Base-by-base conservation (phyloP, 192 early-diverging fungal genomes). In the Backusella liffmaniae region DNA sequence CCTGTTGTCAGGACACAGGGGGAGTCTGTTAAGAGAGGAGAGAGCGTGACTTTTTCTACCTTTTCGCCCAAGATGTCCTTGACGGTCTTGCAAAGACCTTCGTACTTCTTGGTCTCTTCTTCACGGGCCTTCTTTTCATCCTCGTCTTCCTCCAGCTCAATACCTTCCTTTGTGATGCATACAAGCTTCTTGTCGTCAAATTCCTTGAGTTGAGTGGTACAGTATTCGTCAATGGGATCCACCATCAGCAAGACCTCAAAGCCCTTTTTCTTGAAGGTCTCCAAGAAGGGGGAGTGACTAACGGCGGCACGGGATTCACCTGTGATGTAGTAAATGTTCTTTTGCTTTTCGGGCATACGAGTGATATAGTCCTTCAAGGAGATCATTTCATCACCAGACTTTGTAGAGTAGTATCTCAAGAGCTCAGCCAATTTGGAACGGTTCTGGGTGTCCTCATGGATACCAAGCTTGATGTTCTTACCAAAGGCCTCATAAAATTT, bases 311-410 rank as follows among this genome's bases (percentile, higher is more conserved):
- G 91, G 79, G 93, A 95, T 89, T 98, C 96, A 73, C 96, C 97
- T 68, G 97, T 98, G 90, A 98, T 97, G 88, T 96, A 96, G 91
- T 99, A 99, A 87, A 99, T 99, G 90, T 95, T 93, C 93, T 98
- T 97, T 88, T 99, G 98, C 92, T 97, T 97, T 90, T 98, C 97
- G 86, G 96, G 94, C 98, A 99, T 99, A 85, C 98, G 98, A 76
- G 96, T 98, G 78, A 99, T 90, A 83, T 99, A 99, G 91, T 99
- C 98, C 93, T 98, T 98, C 83, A 99, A 88, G 69, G 97, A 98
- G 79, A 96, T 97, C 87, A 93, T 84, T 87, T 99, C 97, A 80
- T 99, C 97, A 67, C 91, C 92, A 82, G 97, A 99, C 92, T 97
- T 98, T 91, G 98, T 98, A 76, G 96, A 97, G 94, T 94, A 85